Percentiles rank a stretch among this genome's conserved stretches.
Conservation (phyloP, 768 basidiomycete species). For the Russula sp. region DNA sequence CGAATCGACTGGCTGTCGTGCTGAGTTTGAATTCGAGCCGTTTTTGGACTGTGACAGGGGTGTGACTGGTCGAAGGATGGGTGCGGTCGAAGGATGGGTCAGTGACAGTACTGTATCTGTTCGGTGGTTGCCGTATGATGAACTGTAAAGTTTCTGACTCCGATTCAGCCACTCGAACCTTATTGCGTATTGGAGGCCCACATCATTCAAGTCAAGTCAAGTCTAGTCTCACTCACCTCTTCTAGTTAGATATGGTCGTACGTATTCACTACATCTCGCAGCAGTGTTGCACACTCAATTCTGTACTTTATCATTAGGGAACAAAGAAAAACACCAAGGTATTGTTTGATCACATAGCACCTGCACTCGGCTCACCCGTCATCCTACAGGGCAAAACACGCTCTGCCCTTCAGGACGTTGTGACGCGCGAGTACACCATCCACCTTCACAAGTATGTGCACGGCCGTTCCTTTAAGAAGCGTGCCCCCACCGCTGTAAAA, state of each 20-base stretch:
- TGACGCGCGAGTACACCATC: conserved; percentile 98
- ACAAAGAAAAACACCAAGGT: conserved; percentile 23
- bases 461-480: conserved; percentile 94
- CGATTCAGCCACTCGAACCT: conserved; percentile 51
- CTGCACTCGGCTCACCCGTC: neutral
- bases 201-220: conserved; percentile 28
- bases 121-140: conserved; percentile 28
- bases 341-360: neutral
- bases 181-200: conserved; percentile 31
- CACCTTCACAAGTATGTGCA: conserved; percentile 94
- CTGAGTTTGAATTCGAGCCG: no score
- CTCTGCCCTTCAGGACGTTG: conserved; percentile 96
- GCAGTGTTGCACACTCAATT: neutral
- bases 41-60: no score
- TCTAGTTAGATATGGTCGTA: conserved; percentile 51
- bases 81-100: no score
- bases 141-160: conserved; percentile 32
- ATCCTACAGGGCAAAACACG: conserved; percentile 64
- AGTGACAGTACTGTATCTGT: neutral
- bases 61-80: no score
- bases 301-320: neutral
- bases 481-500: conserved; percentile 95
- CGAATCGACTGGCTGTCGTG: no score
- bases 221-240: conserved; percentile 18
- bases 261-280: conserved; percentile 26